These are phyloP conservation scores for Malassezia equina DNA, from an alignment of 1,284 basidiomycete species.

Conservation along the genomic window DNA sequence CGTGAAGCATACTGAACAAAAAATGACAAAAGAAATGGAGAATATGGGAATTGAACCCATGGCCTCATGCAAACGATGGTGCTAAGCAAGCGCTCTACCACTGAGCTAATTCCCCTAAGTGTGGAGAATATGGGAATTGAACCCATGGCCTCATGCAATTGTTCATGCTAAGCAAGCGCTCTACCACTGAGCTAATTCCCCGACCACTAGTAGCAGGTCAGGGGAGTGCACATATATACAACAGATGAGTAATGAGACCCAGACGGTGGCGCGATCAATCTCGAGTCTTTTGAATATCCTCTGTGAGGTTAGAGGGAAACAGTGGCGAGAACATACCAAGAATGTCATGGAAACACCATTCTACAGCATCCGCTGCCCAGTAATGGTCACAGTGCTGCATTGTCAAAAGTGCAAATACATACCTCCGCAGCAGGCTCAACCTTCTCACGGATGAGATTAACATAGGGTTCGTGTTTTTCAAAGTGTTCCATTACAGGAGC, in stretches of 20 bases:
- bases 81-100: conserved; percentile 24
- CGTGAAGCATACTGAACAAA: too few species aligned
- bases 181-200: conserved; percentile 24
- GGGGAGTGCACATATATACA: not conserved
- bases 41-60: conserved; percentile 23
- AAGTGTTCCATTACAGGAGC: conserved; percentile 38
- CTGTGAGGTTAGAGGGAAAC: conserved; percentile 2
- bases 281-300: conserved; percentile 29
- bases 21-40: conserved; percentile 8
- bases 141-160: conserved; percentile 21
- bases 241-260: not conserved
- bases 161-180: conserved; percentile 20
- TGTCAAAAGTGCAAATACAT: not conserved
- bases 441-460: conserved; percentile 53
- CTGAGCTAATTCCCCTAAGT: conserved; percentile 20
- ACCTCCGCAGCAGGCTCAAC: conserved; percentile 52
- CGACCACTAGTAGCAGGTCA: not conserved
- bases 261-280: not conserved
- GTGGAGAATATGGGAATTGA: conserved; percentile 23
- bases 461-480: conserved; percentile 43
- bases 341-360: conserved; percentile 53
- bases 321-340: conserved; percentile 18
- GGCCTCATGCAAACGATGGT: conserved; percentile 18
- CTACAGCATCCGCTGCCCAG: conserved; percentile 57
- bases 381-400: conserved; percentile 49